Evolutionary conservation across 305 asterid species (phyloP).

Genomic region (Fraxinus nigra): DNA sequence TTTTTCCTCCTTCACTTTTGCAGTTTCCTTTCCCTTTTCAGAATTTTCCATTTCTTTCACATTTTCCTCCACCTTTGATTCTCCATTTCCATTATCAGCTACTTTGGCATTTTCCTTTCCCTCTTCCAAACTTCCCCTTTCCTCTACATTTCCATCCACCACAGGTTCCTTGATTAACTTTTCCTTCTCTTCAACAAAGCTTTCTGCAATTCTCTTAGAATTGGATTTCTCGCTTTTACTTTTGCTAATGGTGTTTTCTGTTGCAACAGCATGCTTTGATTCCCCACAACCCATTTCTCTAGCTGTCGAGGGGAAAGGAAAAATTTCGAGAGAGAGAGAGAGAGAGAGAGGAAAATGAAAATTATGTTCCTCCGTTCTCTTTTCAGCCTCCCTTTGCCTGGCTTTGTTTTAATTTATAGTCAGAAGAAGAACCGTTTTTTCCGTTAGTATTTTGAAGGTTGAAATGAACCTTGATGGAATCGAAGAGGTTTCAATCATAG

Average conservation of each 20-base stretch:
- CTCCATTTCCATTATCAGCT: background rate
- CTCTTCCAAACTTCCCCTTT: background rate
- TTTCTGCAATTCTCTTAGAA: conserved; percentile 28
- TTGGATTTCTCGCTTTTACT: conserved; percentile 44
- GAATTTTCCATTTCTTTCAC: background rate
- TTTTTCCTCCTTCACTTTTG: background rate
- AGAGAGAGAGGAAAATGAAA: conserved; percentile 25
- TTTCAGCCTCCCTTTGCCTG: conserved; percentile 18
- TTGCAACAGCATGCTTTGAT: conserved; percentile 80
- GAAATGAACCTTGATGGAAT: background rate
- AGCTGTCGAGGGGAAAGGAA: background rate
- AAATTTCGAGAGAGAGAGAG: background rate
- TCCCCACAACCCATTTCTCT: conserved; percentile 71
- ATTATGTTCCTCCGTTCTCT: conserved; percentile 26
- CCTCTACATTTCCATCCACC: background rate
- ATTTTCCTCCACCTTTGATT: background rate
- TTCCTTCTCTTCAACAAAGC: conserved; percentile 4
- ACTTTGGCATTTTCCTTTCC: conserved; percentile 6
- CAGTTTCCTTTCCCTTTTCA: background rate
- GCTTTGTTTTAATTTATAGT: conserved; percentile 25
- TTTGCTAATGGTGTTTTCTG: conserved; percentile 43
- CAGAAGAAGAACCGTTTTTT: conserved; percentile 36
- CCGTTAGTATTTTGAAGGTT: conserved; percentile 40
- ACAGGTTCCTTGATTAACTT: background rate
- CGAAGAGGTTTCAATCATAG: background rate